A percentile compares a stretch with the other conserved stretches of the same genome.
Conservation (phyloP, 1,139 yeast species). For the Suhomyces bribrorum region DNA sequence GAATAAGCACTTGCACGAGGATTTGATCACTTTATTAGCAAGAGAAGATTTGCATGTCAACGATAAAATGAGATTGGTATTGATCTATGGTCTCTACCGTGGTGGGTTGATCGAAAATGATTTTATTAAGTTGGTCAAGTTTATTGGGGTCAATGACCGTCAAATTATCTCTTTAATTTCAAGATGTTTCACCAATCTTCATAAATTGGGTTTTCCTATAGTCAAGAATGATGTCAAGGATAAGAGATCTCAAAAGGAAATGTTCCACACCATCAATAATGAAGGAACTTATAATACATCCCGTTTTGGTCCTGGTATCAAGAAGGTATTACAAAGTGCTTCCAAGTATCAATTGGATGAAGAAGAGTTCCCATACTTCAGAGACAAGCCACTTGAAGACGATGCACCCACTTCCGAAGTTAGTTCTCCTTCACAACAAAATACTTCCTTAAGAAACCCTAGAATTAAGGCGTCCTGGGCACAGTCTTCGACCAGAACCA, state of each 20-base stretch:
- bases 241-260: constrained; percentile 43
- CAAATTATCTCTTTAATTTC: constrained; percentile 52
- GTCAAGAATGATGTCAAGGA: constrained; percentile 52
- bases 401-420: constrained; percentile 34
- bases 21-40: constrained; percentile 59
- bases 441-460: constrained; percentile 61
- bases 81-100: constrained; percentile 76
- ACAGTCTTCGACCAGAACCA: constrained; percentile 41
- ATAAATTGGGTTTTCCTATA: constrained; percentile 64
- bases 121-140: constrained; percentile 66
- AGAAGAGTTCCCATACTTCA: constrained; percentile 67
- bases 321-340: constrained; percentile 54
- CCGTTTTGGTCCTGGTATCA: constrained; percentile 72
- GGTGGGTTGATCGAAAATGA: constrained; percentile 83
- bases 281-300: constrained; percentile 73
- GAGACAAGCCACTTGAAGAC: constrained; percentile 72
- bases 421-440: constrained; percentile 15
- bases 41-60: constrained; percentile 51
- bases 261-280: constrained; percentile 66
- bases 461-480: constrained; percentile 87
- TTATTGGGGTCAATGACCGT: constrained; percentile 61
- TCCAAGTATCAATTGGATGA: constrained; percentile 53
- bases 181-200: constrained; percentile 63
- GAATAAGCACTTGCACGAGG: constrained; percentile 65
- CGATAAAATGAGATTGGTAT: constrained; percentile 76